These are phyloP conservation scores for Pleurotus sapidus DNA, from an alignment of 768 basidiomycete genomes.

Conservation along the genomic window DNA sequence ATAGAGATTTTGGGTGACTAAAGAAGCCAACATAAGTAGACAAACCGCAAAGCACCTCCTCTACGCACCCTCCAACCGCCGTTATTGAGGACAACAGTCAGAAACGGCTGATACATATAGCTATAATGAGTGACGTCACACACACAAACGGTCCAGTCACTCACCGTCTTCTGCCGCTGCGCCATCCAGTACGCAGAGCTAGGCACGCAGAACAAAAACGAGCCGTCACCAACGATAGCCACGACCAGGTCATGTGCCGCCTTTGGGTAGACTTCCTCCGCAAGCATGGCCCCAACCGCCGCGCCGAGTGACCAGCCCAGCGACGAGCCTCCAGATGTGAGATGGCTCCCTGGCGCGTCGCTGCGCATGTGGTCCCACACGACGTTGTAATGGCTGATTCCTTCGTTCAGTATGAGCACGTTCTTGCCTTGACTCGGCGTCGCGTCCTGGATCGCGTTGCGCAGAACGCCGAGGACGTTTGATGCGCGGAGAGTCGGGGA, in stretches of 20 bases:
- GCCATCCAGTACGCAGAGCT: constrained; percentile 74
- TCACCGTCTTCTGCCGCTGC: constrained; percentile 60
- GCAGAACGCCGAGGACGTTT: constrained; percentile 47
- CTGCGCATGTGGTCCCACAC: constrained; percentile 61
- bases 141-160: no score
- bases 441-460: constrained; percentile 34
- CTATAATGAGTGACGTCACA: no score
- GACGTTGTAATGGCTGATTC: constrained; percentile 51
- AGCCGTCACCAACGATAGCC: constrained; percentile 67
- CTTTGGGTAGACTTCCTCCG: constrained; percentile 24
- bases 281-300: constrained; percentile 56
- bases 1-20: constrained; percentile 63
- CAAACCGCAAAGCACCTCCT: neutral
- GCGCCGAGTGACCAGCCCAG: constrained; percentile 71
- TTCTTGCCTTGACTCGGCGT: constrained; percentile 34
- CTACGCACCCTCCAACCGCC: constrained; percentile 61
- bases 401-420: constrained; percentile 58
- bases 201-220: constrained; percentile 65
- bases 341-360: constrained; percentile 43
- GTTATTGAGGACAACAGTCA: constrained; percentile 71
- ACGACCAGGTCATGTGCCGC: constrained; percentile 49
- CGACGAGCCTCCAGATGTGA: constrained; percentile 61
- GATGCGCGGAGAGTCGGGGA: constrained; percentile 35
- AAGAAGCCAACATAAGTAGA: neutral
- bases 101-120: constrained; percentile 73